These are phyloP conservation scores for Fomitopsis schrenkii DNA, from an alignment of 1,284 basidiomycete species.

Conservation along the genomic window DNA sequence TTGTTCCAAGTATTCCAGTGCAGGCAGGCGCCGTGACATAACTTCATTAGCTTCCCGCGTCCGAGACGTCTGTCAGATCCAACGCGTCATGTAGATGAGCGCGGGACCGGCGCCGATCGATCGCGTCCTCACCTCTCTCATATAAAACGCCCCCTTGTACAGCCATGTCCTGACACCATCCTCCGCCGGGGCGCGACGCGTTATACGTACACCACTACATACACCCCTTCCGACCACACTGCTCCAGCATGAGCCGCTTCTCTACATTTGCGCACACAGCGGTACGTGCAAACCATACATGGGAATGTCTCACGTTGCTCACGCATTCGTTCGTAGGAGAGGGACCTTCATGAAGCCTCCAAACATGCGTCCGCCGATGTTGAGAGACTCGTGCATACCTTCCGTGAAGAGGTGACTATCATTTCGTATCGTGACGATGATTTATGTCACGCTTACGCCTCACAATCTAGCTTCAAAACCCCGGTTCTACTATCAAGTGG, in stretches of 20 bases:
- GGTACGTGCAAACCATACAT: not conserved
- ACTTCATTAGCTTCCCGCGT: not conserved
- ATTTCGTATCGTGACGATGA: not conserved
- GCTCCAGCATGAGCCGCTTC: not conserved
- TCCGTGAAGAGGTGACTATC: conserved; percentile 40
- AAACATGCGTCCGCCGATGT: conserved; percentile 2
- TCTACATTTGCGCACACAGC: not conserved
- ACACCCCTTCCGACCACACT: not conserved
- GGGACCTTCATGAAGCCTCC: not conserved
- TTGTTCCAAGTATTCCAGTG: not conserved
- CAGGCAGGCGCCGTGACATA: not conserved
- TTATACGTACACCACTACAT: not conserved
- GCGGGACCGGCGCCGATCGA: not conserved
- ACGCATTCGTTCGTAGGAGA: not conserved
- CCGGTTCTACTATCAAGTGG: conserved; percentile 27
- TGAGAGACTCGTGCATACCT: conserved; percentile 36
- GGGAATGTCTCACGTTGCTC: not conserved
- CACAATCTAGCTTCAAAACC: conserved; percentile 40
- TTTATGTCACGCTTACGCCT: no score
- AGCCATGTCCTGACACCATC: not conserved
- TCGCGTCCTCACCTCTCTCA: not conserved
- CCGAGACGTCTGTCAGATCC: not conserved
- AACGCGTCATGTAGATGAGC: not conserved
- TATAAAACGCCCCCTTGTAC: not conserved
- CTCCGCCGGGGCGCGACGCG: not conserved